Evolutionary conservation across 2,329 filamentous ascomycete species (phyloP).

Genomic region (Colletotrichum sp.): DNA sequence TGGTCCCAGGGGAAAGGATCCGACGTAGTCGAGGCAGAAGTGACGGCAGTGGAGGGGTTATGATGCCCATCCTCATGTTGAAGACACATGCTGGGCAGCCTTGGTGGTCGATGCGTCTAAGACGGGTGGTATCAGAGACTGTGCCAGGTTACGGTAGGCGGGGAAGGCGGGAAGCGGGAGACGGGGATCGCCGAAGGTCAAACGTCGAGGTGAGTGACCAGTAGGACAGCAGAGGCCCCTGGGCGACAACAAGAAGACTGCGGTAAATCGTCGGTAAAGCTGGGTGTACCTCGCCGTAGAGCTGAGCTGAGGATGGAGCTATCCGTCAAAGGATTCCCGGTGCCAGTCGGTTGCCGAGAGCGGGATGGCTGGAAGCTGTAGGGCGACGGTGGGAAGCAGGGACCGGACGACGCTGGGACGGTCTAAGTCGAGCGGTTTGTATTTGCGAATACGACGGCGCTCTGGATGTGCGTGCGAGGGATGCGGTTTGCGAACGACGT

Average conservation of each 20-base stretch:
- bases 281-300: not conserved
- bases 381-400: not conserved
- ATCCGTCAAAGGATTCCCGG: not conserved
- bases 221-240: not conserved
- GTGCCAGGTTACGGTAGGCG: not conserved
- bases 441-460: not conserved
- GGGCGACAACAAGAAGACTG: not conserved
- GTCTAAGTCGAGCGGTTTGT: not conserved
- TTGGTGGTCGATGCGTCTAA: not conserved
- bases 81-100: constrained; percentile 12
- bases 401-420: not conserved
- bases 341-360: not conserved
- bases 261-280: not conserved
- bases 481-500: not conserved
- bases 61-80: not conserved
- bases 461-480: not conserved
- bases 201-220: not conserved
- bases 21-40: not conserved
- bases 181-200: not conserved
- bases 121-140: not conserved
- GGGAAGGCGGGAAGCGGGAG: not conserved
- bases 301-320: not conserved
- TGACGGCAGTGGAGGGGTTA: not conserved
- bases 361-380: not conserved
- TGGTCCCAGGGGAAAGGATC: constrained; percentile 70